Evolutionary conservation across 108 stramenopile genomes (phyloP).

Genomic region (Skeletonema marinoi): DNA sequence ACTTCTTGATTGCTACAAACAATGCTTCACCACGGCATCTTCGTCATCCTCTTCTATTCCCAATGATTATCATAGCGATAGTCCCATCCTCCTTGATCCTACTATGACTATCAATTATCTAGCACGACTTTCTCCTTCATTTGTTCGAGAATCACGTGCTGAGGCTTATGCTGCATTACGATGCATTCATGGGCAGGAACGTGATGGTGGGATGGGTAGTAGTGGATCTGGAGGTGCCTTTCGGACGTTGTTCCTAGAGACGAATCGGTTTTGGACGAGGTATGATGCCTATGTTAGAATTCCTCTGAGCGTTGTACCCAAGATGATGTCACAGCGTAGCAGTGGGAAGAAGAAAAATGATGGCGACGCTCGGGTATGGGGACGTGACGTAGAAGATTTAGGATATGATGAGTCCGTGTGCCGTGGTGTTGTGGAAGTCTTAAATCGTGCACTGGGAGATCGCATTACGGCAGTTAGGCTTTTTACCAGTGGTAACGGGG

Average conservation of each 20-base stretch:
- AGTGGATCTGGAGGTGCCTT: slow-evolving; percentile 48
- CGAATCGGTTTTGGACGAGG: slow-evolving; percentile 73
- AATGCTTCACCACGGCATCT: slow-evolving; percentile 32
- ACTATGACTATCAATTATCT: slow-evolving; percentile 84
- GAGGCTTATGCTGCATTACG: slow-evolving; percentile 54
- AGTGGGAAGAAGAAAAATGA: background rate
- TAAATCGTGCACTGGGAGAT: slow-evolving; percentile 73
- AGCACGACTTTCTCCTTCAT: slow-evolving; percentile 75
- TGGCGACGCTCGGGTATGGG: slow-evolving; percentile 30
- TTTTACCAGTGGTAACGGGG: slow-evolving; percentile 78
- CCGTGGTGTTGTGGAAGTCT: slow-evolving; percentile 51
- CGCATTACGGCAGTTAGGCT: slow-evolving; percentile 58
- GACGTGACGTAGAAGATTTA: slow-evolving; percentile 43
- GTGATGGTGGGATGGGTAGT: slow-evolving; percentile 15
- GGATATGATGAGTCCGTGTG: slow-evolving; percentile 57
- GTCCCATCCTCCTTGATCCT: slow-evolving; percentile 79
- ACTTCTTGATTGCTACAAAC: slow-evolving; percentile 64
- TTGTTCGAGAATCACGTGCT: slow-evolving; percentile 55
- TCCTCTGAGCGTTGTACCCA: slow-evolving; percentile 47
- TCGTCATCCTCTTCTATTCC: slow-evolving; percentile 7
- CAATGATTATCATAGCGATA: slow-evolving; percentile 25
- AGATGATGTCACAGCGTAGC: slow-evolving; percentile 5
- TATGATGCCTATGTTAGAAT: slow-evolving; percentile 77
- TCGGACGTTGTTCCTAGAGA: slow-evolving; percentile 62
- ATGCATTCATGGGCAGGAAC: slow-evolving; percentile 31